Base-by-base conservation (phyloP, 768 basidiomycete genomes). In the Amanita muscaria region DNA sequence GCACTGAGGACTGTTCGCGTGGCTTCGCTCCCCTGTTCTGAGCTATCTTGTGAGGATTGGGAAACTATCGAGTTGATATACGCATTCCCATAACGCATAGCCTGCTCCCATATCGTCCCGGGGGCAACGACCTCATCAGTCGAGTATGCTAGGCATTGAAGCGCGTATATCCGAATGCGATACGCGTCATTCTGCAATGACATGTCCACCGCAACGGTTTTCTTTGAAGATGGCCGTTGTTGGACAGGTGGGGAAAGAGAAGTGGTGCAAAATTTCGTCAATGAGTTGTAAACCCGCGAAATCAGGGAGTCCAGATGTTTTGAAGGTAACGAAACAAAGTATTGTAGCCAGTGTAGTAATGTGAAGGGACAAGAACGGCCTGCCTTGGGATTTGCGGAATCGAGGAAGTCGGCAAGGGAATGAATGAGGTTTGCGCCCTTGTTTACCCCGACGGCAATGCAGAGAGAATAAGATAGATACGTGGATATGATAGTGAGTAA, bases 21-120 rank as follows among this genome's bases (percentile, higher is more conserved):
- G 2, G 61, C 61, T 5, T 64, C 64, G 24, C 61, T 59, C 41
- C 71, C 61, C 0, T 48, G 51, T 9, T 48, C 52, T 16, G 30
- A 21, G 15, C 40, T 30, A 8, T 47, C 21, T 10, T n/a, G 35
- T 4, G 36, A 15, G 22, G 21, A 38, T 22, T 23, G 51, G 10
- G 47, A 31, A 38, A 56, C 50, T 0, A 58, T 54, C 1, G 64
- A 55, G 38, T 69, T 72, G 25, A 70, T 62, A 42, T 72, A 74
- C n/a, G 68, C 58, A 11, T 57, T 65, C 16, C 67, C 66, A 54
- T 67, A 75, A 50, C 73, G 79, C 46, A 67, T 66, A 21, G 58
- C 68, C 53, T 88, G 87, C 37, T 82, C 79, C 86, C 86, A 87
- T 56, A 88, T 82, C 0, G 69, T 72, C 37, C 64, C 64, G 2